Percentiles rank a stretch among this genome's conserved stretches.
These are phyloP conservation scores for Leptodontidium sp. DNA, from an alignment of 2,329 filamentous ascomycete genomes.

Conservation along the genomic window DNA sequence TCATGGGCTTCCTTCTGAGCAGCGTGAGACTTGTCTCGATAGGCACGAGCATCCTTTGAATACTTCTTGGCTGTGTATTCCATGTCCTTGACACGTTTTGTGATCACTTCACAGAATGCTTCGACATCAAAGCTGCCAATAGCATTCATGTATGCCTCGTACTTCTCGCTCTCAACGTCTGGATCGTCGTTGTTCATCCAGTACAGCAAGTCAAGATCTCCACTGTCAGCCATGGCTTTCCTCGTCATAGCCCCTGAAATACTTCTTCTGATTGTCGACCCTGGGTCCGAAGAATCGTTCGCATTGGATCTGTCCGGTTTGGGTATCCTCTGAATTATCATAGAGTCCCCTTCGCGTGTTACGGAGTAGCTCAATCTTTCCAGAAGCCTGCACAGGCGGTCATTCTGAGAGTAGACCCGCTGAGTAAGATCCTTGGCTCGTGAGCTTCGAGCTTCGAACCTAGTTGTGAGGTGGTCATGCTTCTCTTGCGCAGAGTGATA, in stretches of 20 bases:
- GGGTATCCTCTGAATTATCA: slow-evolving; percentile 77
- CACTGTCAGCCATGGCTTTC: slow-evolving; percentile 65
- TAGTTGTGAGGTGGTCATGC: slow-evolving; percentile 59
- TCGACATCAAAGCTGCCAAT: slow-evolving; percentile 85
- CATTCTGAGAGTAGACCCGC: slow-evolving; percentile 82
- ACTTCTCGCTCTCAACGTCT: slow-evolving; percentile 75
- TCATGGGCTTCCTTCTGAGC: slow-evolving; percentile 88
- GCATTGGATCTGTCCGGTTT: slow-evolving; percentile 67
- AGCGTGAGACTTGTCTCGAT: slow-evolving; percentile 85
- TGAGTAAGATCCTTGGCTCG: slow-evolving; percentile 86
- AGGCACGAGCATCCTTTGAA: slow-evolving; percentile 85
- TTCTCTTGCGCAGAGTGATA: slow-evolving; percentile 62
- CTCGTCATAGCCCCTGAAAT: slow-evolving; percentile 60
- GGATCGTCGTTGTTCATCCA: slow-evolving; percentile 79
- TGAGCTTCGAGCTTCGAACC: slow-evolving; percentile 73
- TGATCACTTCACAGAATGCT: slow-evolving; percentile 82
- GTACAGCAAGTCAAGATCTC: slow-evolving; percentile 77
- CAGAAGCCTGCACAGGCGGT: slow-evolving; percentile 81
- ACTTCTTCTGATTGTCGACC: slow-evolving; percentile 58
- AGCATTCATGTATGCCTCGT: slow-evolving; percentile 75
- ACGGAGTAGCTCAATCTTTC: slow-evolving; percentile 89
- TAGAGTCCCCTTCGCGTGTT: slow-evolving; percentile 73
- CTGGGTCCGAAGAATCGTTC: slow-evolving; percentile 65
- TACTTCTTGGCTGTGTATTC: slow-evolving; percentile 94
- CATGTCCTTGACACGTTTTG: slow-evolving; percentile 90